These are phyloP conservation scores for Suhomyces kilbournensis DNA, from an alignment of 805 yeast genomes.

Conservation along the genomic window DNA sequence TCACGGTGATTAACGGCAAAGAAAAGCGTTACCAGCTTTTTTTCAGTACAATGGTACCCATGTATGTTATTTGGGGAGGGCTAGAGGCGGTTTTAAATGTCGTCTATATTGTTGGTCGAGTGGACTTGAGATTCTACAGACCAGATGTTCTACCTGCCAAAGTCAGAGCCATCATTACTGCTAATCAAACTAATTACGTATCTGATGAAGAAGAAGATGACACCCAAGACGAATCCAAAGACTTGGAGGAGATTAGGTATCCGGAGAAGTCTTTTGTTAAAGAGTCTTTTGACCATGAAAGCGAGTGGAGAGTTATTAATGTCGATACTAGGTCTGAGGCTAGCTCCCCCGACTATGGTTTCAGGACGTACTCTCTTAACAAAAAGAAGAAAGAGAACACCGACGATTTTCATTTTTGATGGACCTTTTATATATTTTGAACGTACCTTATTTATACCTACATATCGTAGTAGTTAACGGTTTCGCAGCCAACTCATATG, in stretches of 20 bases:
- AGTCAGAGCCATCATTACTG: conserved; percentile 17
- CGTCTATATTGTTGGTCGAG: conserved; percentile 17
- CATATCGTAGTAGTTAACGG: neutral
- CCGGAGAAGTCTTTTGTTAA: neutral
- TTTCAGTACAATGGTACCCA: conserved; percentile 8
- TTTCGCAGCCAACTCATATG: neutral
- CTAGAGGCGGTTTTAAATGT: conserved; percentile 16
- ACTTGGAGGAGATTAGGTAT: neutral
- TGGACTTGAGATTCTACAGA: conserved; percentile 22
- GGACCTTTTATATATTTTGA: neutral
- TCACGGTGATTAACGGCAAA: conserved; percentile 7
- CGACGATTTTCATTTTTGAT: conserved; percentile 24
- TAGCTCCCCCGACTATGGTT: neutral
- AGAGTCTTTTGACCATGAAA: neutral
- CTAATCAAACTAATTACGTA: conserved; percentile 21
- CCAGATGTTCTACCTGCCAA: conserved; percentile 18
- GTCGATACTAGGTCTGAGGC: conserved; percentile 2
- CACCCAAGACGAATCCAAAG: conserved; percentile 5
- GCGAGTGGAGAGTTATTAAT: conserved; percentile 12
- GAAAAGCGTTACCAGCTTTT: conserved; percentile 1
- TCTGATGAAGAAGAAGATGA: conserved; percentile 27
- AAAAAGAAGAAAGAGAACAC: conserved; percentile 13
- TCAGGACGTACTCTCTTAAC: conserved; percentile 9
- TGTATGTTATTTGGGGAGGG: conserved; percentile 20
- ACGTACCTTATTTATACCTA: neutral